phyloP scores from a whole-genome alignment of 116 monocot species.

The Cymodocea nodosa region DNA sequence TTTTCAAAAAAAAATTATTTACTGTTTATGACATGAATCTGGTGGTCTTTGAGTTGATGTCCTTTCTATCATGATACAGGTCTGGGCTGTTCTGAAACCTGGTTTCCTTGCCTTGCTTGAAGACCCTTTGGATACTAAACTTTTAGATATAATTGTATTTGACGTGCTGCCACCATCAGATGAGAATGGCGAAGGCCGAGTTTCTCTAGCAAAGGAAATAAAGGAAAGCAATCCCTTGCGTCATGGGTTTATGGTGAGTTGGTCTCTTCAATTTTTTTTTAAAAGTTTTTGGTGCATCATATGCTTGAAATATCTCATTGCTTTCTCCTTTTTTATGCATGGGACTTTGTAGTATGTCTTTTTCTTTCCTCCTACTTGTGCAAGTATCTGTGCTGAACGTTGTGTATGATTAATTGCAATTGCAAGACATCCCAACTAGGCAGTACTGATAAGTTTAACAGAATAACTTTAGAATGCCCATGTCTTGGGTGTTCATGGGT shows the following conservation, averaged over 20 bases:
- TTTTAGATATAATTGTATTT: conserved; percentile 92
- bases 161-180: conserved; percentile 77
- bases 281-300: not conserved
- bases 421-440: too few relatives aligned
- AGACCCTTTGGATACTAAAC: conserved; percentile 79
- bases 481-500: too few relatives aligned
- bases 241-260: conserved; percentile 62
- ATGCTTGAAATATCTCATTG: not conserved
- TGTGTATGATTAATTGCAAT: too few relatives aligned
- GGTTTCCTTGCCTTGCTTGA: conserved; percentile 93
- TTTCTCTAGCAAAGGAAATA: conserved; percentile 77
- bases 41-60: not conserved
- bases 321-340: not conserved
- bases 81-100: conserved; percentile 96
- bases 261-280: not conserved
- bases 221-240: conserved; percentile 81
- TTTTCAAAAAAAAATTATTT: too few relatives aligned
- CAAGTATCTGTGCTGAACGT: too few relatives aligned
- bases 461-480: too few relatives aligned
- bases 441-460: too few relatives aligned
- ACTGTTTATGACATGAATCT: too few relatives aligned
- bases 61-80: conserved; percentile 24
- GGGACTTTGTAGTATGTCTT: too few relatives aligned
- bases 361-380: too few relatives aligned
- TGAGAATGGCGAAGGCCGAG: conserved; percentile 50